Percentiles rank a stretch among this genome's conserved stretches.
These are phyloP conservation scores for Miamiensis avidus DNA, from an alignment of 169 alveolate genomes.

Conservation along the genomic window DNA sequence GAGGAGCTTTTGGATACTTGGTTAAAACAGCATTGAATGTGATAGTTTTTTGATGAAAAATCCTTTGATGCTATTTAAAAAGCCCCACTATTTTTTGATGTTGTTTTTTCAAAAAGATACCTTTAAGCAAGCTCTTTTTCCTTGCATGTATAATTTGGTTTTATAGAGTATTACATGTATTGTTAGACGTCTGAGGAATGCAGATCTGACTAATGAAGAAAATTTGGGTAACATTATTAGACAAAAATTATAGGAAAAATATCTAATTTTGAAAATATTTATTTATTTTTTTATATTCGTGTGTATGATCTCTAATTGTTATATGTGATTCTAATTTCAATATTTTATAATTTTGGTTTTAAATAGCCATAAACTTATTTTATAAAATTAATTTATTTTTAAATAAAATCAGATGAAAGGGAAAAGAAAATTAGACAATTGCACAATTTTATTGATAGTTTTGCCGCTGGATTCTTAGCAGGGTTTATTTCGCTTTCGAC, in stretches of 20 bases:
- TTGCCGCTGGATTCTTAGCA: slow-evolving; percentile 4
- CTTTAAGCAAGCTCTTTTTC: not conserved
- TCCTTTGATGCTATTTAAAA: not conserved
- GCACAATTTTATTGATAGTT: not conserved
- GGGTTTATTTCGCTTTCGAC: slow-evolving; percentile 2
- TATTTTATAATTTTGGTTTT: too few species aligned
- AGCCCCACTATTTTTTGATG: not conserved
- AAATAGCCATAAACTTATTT: too few species aligned
- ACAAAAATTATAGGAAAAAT: too few species aligned
- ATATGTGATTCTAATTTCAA: too few species aligned
- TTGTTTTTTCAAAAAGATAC: not conserved
- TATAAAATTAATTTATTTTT: too few species aligned
- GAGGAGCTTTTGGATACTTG: not conserved
- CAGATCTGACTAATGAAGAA: not conserved
- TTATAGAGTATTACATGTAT: not conserved
- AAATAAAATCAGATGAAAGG: too few species aligned
- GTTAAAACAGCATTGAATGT: not conserved
- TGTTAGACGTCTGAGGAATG: not conserved
- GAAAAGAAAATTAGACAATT: too few species aligned
- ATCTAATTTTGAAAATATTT: too few species aligned
- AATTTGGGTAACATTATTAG: not conserved
- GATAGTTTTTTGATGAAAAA: not conserved
- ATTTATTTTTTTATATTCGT: too few species aligned
- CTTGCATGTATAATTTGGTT: not conserved
- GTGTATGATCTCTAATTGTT: too few species aligned